These are phyloP conservation scores for Nannochloropsis granulata DNA, from an alignment of 108 stramenopile species.

Conservation along the genomic window DNA sequence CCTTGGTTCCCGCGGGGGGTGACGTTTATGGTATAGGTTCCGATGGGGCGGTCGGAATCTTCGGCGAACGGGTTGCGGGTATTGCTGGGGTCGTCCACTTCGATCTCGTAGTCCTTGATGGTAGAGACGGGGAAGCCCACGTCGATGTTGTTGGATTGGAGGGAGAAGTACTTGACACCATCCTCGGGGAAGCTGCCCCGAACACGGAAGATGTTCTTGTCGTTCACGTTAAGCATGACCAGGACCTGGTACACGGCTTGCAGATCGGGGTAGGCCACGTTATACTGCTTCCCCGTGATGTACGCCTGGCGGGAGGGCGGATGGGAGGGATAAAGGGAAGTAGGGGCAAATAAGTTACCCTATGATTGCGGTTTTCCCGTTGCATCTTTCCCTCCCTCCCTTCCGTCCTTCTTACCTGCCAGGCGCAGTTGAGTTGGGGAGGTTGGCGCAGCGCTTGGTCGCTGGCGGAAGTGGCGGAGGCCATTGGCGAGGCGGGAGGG, in stretches of 20 bases:
- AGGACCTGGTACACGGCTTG: neutral
- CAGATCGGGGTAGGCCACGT: neutral
- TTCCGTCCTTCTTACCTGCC: neutral
- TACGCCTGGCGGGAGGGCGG: neutral
- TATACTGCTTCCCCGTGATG: neutral
- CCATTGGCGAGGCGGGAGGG: neutral
- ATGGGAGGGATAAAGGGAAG: too few species aligned
- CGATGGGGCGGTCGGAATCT: neutral
- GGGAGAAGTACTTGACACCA: neutral
- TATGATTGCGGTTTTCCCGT: too few species aligned
- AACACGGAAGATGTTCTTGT: neutral
- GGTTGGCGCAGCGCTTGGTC: neutral
- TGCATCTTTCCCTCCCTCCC: too few species aligned
- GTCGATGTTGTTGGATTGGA: neutral
- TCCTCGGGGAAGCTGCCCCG: neutral
- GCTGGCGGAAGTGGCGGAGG: neutral
- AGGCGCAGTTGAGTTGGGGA: neutral
- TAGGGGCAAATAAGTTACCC: too few species aligned
- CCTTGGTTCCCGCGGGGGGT: neutral
- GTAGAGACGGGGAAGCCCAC: neutral
- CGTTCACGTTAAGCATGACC: neutral
- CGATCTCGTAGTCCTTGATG: neutral
- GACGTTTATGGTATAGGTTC: neutral
- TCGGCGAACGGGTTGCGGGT: neutral
- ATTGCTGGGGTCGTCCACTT: neutral